Percentiles rank a stretch among this genome's conserved stretches.
phyloP scores from a whole-genome alignment of 345 rosid genomes.

The Citrus hindsii region DNA sequence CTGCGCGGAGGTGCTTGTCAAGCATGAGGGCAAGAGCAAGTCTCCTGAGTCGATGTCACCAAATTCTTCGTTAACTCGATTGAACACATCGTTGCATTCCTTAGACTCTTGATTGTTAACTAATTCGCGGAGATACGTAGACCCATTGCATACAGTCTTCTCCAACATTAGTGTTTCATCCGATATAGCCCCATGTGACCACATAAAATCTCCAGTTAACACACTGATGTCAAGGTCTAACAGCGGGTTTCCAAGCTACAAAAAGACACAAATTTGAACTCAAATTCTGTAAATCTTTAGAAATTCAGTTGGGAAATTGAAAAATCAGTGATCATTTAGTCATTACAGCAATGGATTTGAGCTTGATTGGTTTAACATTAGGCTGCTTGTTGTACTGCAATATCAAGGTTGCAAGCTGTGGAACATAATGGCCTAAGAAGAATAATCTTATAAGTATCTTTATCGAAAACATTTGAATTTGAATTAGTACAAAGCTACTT shows the following conservation, averaged over 20 bases:
- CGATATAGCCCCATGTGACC: conserved; percentile 39
- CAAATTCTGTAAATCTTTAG: not conserved
- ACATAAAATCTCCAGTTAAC: conserved; percentile 25
- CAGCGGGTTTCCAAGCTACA: conserved; percentile 43
- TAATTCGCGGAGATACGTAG: conserved; percentile 17
- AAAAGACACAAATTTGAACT: not conserved
- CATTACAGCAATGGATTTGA: conserved; percentile 32
- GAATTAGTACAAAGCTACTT: conserved; percentile 10
- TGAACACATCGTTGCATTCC: conserved; percentile 28
- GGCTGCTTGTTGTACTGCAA: conserved; percentile 31
- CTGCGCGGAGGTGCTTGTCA: not conserved
- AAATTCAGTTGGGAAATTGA: not conserved
- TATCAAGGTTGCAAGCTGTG: conserved; percentile 32
- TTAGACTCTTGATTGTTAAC: conserved; percentile 11
- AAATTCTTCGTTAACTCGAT: conserved; percentile 8
- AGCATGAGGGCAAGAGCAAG: conserved; percentile 29
- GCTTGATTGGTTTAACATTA: conserved; percentile 20
- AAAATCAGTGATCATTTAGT: conserved; percentile 13
- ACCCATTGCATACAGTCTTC: conserved; percentile 29
- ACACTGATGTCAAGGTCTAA: conserved; percentile 36
- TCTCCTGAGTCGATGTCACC: conserved; percentile 14
- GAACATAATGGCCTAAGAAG: conserved; percentile 34
- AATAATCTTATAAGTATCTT: not conserved
- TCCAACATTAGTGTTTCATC: conserved; percentile 27
- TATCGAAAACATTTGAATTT: not conserved